phyloP scores from a whole-genome alignment of 257 asterid species.

The Buddleja alternifolia region DNA sequence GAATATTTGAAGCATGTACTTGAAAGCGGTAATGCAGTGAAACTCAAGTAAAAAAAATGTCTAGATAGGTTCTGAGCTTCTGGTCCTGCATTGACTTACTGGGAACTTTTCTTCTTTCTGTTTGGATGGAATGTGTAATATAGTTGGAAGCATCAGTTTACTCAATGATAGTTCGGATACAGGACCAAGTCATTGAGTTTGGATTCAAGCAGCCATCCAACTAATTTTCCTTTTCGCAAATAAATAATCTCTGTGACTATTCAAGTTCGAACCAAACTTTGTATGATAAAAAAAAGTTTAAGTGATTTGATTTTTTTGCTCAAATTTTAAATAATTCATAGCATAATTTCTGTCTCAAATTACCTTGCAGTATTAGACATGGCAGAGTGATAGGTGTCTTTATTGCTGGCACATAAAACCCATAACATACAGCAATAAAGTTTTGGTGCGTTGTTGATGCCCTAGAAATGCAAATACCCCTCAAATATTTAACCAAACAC shows the following conservation, averaged over 20 bases:
- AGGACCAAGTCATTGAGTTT: neutral
- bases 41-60: too few species aligned
- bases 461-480: slow-evolving; percentile 1
- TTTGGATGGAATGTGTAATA: too few species aligned
- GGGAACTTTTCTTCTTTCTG: too few species aligned
- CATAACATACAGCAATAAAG: neutral
- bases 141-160: too few species aligned
- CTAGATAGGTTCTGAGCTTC: too few species aligned
- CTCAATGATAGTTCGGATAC: too few species aligned
- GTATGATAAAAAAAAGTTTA: neutral
- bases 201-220: slow-evolving; percentile 14
- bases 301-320: neutral
- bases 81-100: too few species aligned
- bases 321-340: neutral
- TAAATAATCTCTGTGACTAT: neutral
- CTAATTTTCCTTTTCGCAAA: slow-evolving; percentile 3
- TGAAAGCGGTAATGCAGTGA: neutral
- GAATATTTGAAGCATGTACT: slow-evolving; percentile 18
- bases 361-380: slow-evolving; percentile 1
- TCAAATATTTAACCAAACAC: neutral
- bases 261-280: neutral
- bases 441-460: neutral
- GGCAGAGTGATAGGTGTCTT: neutral
- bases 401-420: neutral
- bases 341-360: neutral